These are phyloP conservation scores for Gamsiella multidivaricata DNA, from an alignment of 192 early-diverging fungal genomes.

Conservation along the genomic window DNA sequence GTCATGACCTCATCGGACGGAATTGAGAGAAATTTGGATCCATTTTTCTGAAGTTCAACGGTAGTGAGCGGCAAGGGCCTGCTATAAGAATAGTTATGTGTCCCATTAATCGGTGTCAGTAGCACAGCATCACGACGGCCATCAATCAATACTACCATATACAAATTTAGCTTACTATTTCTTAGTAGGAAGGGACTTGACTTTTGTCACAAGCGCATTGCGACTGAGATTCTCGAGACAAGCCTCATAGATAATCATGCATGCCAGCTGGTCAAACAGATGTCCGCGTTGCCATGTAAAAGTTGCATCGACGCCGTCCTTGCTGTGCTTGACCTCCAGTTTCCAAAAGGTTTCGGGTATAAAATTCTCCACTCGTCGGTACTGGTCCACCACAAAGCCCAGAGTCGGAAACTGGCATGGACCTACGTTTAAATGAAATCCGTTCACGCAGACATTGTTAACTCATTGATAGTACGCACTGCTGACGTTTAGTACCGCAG, in stretches of 20 bases:
- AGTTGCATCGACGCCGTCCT: slow-evolving; percentile 58
- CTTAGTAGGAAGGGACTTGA: slow-evolving; percentile 71
- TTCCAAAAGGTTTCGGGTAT: slow-evolving; percentile 93
- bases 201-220: slow-evolving; percentile 67
- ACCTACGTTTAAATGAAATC: slow-evolving; percentile 63
- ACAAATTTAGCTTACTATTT: slow-evolving; percentile 73
- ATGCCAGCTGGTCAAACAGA: slow-evolving; percentile 81
- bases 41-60: slow-evolving; percentile 91
- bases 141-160: not conserved
- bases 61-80: slow-evolving; percentile 94
- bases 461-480: too few species aligned
- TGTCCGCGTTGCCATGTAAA: slow-evolving; percentile 83
- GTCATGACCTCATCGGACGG: slow-evolving; percentile 84
- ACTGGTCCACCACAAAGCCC: slow-evolving; percentile 95
- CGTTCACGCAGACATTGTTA: too few species aligned
- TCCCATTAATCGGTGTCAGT: not conserved
- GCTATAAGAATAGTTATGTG: slow-evolving; percentile 56
- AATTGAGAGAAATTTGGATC: slow-evolving; percentile 74
- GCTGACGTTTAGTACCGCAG: too few species aligned
- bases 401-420: slow-evolving; percentile 97
- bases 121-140: not conserved
- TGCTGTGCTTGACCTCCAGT: slow-evolving; percentile 70
- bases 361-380: slow-evolving; percentile 78
- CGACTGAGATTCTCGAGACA: slow-evolving; percentile 66
- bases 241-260: slow-evolving; percentile 77